These are phyloP conservation scores for Geosmithia morbida DNA, from an alignment of 2,329 filamentous ascomycete species.

Conservation along the genomic window DNA sequence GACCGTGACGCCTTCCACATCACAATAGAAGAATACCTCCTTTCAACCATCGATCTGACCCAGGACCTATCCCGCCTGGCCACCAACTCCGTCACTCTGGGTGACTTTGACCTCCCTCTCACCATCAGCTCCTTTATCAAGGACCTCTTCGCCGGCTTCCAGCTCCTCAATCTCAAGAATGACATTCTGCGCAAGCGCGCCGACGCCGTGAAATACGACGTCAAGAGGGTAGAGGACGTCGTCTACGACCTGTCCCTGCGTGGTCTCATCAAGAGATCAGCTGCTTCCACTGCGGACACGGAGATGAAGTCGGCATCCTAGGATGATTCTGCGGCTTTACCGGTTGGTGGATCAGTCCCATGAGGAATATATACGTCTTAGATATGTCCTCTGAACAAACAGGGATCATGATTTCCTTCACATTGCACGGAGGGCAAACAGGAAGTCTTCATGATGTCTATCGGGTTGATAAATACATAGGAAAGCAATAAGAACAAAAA, in stretches of 20 bases:
- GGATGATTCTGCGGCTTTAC: background rate
- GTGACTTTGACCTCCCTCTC: constrained; percentile 73
- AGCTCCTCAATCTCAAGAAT: constrained; percentile 95
- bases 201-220: constrained; percentile 90
- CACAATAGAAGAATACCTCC: constrained; percentile 93
- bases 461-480: background rate
- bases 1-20: constrained; percentile 84
- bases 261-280: constrained; percentile 53
- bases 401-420: too few species aligned
- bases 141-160: constrained; percentile 89
- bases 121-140: constrained; percentile 88
- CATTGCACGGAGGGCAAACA: too few species aligned
- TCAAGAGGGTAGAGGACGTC: constrained; percentile 97
- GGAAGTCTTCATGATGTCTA: too few species aligned
- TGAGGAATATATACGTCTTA: too few species aligned
- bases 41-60: constrained; percentile 72
- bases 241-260: constrained; percentile 89
- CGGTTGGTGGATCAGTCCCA: too few species aligned
- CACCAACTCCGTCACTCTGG: constrained; percentile 85
- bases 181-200: constrained; percentile 76
- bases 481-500: background rate
- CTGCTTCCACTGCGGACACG: constrained; percentile 15
- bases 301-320: constrained; percentile 20
- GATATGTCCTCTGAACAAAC: too few species aligned
- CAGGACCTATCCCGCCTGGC: constrained; percentile 85